phyloP scores from a whole-genome alignment of 371 early-diverging fungal genomes.

The Zancudomyces culisetae region DNA sequence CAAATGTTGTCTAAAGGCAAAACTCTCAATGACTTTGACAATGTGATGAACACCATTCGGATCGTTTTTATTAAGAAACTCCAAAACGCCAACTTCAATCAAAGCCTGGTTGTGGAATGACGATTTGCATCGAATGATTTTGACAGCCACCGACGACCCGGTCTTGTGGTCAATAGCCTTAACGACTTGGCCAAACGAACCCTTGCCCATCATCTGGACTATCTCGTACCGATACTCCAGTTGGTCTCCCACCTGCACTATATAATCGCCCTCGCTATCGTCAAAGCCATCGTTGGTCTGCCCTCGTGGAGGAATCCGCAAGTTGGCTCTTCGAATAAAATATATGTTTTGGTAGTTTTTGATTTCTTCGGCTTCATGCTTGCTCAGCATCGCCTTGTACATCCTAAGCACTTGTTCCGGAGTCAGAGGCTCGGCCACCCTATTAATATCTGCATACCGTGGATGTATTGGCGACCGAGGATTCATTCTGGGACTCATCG shows the following conservation, averaged over 20 bases:
- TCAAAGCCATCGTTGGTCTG: constrained; percentile 40
- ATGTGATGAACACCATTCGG: constrained; percentile 58
- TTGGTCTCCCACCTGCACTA: constrained; percentile 69
- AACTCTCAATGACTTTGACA: constrained; percentile 74
- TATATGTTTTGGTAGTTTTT: constrained; percentile 56
- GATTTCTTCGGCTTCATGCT: constrained; percentile 69
- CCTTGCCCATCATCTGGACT: constrained; percentile 74
- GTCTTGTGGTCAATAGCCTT: constrained; percentile 82
- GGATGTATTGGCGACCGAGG: not conserved
- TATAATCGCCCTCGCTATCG: constrained; percentile 86
- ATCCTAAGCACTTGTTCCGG: constrained; percentile 29
- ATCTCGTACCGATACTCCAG: constrained; percentile 82
- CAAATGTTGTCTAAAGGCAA: constrained; percentile 82
- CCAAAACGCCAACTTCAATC: constrained; percentile 84
- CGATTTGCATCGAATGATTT: constrained; percentile 88
- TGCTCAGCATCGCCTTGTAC: constrained; percentile 42
- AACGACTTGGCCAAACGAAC: constrained; percentile 95
- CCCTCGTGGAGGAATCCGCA: not conserved
- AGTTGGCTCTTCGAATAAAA: constrained; percentile 41
- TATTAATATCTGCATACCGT: not conserved
- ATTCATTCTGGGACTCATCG: not conserved
- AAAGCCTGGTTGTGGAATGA: constrained; percentile 88
- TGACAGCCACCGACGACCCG: constrained; percentile 74
- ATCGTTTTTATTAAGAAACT: constrained; percentile 47
- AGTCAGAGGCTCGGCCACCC: constrained; percentile 7